phyloP scores from a whole-genome alignment of 2,329 filamentous ascomycete species.

The Claviceps fusiformis region DNA sequence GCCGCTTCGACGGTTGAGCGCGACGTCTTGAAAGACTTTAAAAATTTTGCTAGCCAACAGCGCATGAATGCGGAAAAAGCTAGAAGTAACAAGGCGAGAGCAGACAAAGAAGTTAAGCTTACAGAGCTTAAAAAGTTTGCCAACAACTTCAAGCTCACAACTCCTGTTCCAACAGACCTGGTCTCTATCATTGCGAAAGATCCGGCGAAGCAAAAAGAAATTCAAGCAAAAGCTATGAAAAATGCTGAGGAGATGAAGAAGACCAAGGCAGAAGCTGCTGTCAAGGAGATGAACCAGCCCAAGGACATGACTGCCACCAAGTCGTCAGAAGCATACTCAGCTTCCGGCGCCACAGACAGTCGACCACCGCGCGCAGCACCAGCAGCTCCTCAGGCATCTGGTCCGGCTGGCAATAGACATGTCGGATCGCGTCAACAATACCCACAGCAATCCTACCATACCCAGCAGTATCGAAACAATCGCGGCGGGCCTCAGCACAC shows the following conservation, averaged over 20 bases:
- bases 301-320: constrained; percentile 31
- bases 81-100: constrained; percentile 43
- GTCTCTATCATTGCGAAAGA: constrained; percentile 96
- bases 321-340: constrained; percentile 15
- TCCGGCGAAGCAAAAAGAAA: constrained; percentile 83
- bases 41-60: constrained; percentile 46
- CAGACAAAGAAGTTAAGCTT: constrained; percentile 81
- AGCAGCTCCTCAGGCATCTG: constrained; percentile 19
- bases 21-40: constrained; percentile 50
- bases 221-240: constrained; percentile 74
- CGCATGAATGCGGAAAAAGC: constrained; percentile 42
- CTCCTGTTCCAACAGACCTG: constrained; percentile 79
- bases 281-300: constrained; percentile 28
- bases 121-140: constrained; percentile 95
- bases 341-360: constrained; percentile 12
- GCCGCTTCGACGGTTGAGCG: constrained; percentile 48
- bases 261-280: constrained; percentile 34
- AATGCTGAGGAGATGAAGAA: constrained; percentile 53
- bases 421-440: constrained; percentile 34
- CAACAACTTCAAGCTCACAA: constrained; percentile 83
- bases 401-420: constrained; percentile 28
- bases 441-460: constrained; percentile 31
- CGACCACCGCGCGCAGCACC: constrained; percentile 21
- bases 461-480: constrained; percentile 34
- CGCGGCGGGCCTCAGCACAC: constrained; percentile 30